Conservation (phyloP, 768 basidiomycete species). For the Phylloporus sp. region DNA sequence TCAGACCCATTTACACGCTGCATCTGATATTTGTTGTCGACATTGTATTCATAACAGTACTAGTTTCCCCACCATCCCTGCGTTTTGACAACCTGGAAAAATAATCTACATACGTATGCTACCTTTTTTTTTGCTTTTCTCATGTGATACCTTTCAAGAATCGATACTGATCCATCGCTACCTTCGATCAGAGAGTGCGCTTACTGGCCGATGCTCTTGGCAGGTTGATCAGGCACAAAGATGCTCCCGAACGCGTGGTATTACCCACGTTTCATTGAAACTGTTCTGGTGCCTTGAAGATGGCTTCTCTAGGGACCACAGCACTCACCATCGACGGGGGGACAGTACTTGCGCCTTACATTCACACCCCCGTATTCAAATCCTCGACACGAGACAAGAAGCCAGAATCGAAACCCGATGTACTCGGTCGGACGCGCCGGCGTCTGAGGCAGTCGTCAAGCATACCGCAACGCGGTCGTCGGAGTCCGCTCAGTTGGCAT, state of each 20-base stretch:
- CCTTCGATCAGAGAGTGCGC: too few relatives aligned
- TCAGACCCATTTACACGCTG: slow-evolving; percentile 3
- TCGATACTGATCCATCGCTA: neutral
- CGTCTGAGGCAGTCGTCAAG: neutral
- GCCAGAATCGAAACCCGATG: neutral
- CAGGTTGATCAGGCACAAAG: neutral
- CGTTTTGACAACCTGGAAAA: slow-evolving; percentile 5
- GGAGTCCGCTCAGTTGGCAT: neutral
- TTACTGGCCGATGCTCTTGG: neutral
- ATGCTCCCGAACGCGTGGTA: neutral
- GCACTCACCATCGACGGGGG: neutral
- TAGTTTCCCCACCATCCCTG: neutral
- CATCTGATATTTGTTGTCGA: slow-evolving; percentile 22
- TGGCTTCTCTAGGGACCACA: neutral
- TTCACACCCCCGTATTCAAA: too few relatives aligned
- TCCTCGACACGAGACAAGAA: too few relatives aligned
- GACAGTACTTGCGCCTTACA: neutral
- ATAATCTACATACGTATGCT: slow-evolving; percentile 6
- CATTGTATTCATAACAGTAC: slow-evolving; percentile 22
- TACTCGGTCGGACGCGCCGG: neutral
- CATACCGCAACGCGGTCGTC: neutral
- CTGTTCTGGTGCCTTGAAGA: neutral
- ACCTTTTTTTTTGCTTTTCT: neutral
- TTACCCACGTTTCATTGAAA: neutral
- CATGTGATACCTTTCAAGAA: neutral